Evolutionary conservation across 257 asterid species (phyloP).

Genomic region (Gentiana dahurica): DNA sequence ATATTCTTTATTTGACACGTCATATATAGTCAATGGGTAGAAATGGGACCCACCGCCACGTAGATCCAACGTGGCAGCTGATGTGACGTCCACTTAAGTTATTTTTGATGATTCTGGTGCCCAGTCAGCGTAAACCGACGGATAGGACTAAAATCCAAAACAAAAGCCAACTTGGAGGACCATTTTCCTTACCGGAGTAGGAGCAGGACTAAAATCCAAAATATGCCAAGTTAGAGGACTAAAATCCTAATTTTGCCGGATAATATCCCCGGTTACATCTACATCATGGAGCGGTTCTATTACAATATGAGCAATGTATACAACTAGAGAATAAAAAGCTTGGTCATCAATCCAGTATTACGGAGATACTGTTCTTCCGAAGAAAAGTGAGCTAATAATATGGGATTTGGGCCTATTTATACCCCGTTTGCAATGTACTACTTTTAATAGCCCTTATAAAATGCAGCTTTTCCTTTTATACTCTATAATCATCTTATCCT

Average conservation of each 20-base stretch:
- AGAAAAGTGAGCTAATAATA: conserved; percentile 64
- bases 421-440: conserved; percentile 7
- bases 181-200: no score
- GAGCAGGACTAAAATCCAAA: no score
- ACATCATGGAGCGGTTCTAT: conserved; percentile 72
- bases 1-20: no score
- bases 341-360: conserved; percentile 80
- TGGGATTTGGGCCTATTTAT: conserved; percentile 8
- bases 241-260: conserved; percentile 22
- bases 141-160: no score
- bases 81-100: no score
- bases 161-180: no score
- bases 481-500: not conserved
- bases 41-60: no score
- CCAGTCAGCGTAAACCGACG: no score
- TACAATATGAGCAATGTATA: conserved; percentile 74
- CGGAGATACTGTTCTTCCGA: conserved; percentile 76
- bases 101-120: no score
- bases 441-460: conserved; percentile 2
- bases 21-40: no score
- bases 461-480: not conserved
- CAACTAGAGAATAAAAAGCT: conserved; percentile 93
- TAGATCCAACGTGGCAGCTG: no score
- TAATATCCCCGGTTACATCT: conserved; percentile 51
- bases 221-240: no score